These are phyloP conservation scores for Perilla frutescens DNA, from an alignment of 257 asterid genomes.

Conservation along the genomic window DNA sequence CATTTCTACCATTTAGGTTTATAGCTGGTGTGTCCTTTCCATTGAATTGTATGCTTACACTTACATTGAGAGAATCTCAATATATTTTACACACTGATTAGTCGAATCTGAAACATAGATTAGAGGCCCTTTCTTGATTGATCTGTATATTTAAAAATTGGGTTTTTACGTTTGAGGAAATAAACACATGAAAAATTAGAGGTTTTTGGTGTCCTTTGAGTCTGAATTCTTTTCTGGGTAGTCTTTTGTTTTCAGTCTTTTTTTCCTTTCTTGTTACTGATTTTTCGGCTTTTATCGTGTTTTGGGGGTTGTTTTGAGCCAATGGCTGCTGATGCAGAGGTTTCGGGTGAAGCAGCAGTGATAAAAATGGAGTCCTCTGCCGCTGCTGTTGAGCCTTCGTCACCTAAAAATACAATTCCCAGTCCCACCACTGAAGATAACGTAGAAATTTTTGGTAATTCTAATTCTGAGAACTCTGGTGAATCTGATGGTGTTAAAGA, in stretches of 20 bases:
- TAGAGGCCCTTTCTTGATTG: constrained; percentile 47
- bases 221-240: constrained; percentile 34
- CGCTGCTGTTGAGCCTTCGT: constrained; percentile 52
- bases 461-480: constrained; percentile 46
- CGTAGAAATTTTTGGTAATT: constrained; percentile 39
- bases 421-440: constrained; percentile 31
- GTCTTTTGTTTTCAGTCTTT: not conserved
- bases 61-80: constrained; percentile 44
- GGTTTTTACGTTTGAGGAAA: constrained; percentile 40
- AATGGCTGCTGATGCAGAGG: constrained; percentile 93
- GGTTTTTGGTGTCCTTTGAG: constrained; percentile 14
- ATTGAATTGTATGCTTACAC: constrained; percentile 12
- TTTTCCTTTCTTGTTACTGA: not conserved
- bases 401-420: constrained; percentile 43
- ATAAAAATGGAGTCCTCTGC: constrained; percentile 51
- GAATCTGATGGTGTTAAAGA: constrained; percentile 49
- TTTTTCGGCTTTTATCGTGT: constrained; percentile 33
- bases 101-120: constrained; percentile 42
- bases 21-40: too few relatives aligned
- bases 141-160: constrained; percentile 48
- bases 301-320: constrained; percentile 41
- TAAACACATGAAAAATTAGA: constrained; percentile 22
- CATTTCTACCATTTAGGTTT: constrained; percentile 41
- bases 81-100: constrained; percentile 46
- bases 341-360: constrained; percentile 62